Evolutionary conservation across 148 eudicot genomes (phyloP).

Genomic region (Arctostaphylos glauca): DNA sequence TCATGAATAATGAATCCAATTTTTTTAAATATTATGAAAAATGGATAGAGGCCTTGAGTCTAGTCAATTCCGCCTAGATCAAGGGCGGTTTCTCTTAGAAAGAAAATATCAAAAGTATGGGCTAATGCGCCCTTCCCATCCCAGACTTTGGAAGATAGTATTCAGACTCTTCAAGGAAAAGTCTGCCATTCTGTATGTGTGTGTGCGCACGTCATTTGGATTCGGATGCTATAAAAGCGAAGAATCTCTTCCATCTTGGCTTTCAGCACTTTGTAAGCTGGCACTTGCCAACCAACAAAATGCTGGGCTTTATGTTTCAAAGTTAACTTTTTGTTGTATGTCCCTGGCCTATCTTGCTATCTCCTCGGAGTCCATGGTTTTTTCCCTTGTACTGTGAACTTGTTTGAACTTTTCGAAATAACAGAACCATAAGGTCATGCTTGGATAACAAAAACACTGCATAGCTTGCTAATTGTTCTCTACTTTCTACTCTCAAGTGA

Average conservation of each 20-base stretch:
- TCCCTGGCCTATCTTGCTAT: background rate
- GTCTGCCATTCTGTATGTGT: too few species aligned
- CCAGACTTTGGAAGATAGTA: too few species aligned
- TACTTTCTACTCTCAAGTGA: background rate
- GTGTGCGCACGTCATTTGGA: background rate
- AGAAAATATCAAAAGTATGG: too few species aligned
- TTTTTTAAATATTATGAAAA: too few species aligned
- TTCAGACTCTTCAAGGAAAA: too few species aligned
- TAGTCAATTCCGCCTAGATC: too few species aligned
- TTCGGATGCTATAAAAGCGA: background rate
- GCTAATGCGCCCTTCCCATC: too few species aligned
- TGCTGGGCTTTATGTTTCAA: background rate
- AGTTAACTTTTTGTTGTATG: background rate
- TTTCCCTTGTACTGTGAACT: background rate
- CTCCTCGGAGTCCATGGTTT: background rate
- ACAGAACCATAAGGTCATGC: background rate
- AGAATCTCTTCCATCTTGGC: background rate
- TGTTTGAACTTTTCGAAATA: conserved; percentile 2
- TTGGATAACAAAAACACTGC: background rate
- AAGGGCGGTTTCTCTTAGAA: too few species aligned
- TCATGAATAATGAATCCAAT: too few species aligned
- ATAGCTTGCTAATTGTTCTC: background rate
- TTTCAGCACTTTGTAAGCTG: background rate
- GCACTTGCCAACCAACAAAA: background rate
- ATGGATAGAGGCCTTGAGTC: too few species aligned